Evolutionary conservation across 2,329 filamentous ascomycete species (phyloP), one percentile per base, ranked within the genome.

Genomic region (Exophiala sideris): DNA sequence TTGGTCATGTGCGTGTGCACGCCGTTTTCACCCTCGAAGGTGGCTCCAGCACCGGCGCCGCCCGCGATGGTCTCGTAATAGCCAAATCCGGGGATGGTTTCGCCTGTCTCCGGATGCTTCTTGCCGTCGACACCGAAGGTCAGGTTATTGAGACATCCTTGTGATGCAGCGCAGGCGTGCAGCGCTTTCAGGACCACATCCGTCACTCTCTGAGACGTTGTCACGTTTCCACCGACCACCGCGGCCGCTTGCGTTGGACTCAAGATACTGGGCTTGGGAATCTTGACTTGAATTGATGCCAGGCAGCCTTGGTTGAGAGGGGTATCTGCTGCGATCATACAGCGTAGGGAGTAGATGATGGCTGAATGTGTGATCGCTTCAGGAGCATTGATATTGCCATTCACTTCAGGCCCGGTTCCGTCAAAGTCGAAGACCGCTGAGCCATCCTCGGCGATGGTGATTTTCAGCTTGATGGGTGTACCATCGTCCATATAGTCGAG

Each of bases 1-100:
- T 94, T 94, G 7, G 89, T 92, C 86, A 91, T 91, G 71, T 92
- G 87, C 1, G 82, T 86, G 67, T 92, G 87, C n/a, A 91, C 87
- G 12, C 87, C 88, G 49, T 77, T 83, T 9, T 86, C 85, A 35
- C 88, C 88, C 56, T 86, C 77, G 88, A 88, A 91, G 12, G 77
- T 76, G 0, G 84, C 80, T 0, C 88, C 88, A 0, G 88, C 89
- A 24, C 88, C 88, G 35, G 80, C 83, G 0, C 89, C 89, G 36
- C 89, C 88, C 0, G 86, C 85, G 58, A 94, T 91, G 5, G 88
- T 92, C 70, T 94, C 89, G 68, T 87, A 88, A 66, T 91, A 91
- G 0, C 87, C 87, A 64, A 90, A 90, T 0, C 87, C 57, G 16
- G 45, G 18, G 29, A 52, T 45, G 3, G 33, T 38, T 3, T 34